Conservation (phyloP, 768 basidiomycete species). For the Serendipita sp. region DNA sequence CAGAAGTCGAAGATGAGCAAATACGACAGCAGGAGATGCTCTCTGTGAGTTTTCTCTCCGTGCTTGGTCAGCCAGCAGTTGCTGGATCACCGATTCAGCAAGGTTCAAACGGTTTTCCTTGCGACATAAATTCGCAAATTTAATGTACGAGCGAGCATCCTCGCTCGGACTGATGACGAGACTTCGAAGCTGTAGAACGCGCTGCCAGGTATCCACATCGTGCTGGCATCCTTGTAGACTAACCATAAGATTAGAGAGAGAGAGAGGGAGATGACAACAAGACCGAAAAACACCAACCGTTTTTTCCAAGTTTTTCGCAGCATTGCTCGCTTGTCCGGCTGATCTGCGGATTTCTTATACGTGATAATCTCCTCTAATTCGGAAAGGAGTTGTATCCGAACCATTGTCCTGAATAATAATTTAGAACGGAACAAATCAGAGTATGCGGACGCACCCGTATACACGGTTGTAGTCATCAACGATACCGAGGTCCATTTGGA, state of each 20-base stretch:
- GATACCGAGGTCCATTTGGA: slow-evolving; percentile 32
- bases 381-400: slow-evolving; percentile 35
- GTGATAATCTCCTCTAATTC: slow-evolving; percentile 37
- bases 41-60: not conserved
- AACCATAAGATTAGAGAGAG: not conserved
- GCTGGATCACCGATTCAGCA: slow-evolving; percentile 32
- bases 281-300: slow-evolving; percentile 18
- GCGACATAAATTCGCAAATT: slow-evolving; percentile 36
- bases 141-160: slow-evolving; percentile 35
- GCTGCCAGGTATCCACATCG: slow-evolving; percentile 40
- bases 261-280: too few species aligned
- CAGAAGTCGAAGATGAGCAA: not conserved
- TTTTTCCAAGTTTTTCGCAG: slow-evolving; percentile 36
- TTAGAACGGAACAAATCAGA: not conserved
- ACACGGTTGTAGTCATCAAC: slow-evolving; percentile 34
- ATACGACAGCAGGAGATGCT: not conserved
- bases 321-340: slow-evolving; percentile 26
- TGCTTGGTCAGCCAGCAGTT: slow-evolving; percentile 17
- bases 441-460: slow-evolving; percentile 24
- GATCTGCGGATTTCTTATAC: slow-evolving; percentile 31
- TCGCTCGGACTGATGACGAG: slow-evolving; percentile 32
- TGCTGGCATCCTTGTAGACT: slow-evolving; percentile 33
- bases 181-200: slow-evolving; percentile 33
- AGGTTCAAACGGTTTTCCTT: slow-evolving; percentile 30
- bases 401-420: slow-evolving; percentile 23